Evolutionary conservation across 2,329 filamentous ascomycete species (phyloP).

Genomic region (Colletotrichum sp.): DNA sequence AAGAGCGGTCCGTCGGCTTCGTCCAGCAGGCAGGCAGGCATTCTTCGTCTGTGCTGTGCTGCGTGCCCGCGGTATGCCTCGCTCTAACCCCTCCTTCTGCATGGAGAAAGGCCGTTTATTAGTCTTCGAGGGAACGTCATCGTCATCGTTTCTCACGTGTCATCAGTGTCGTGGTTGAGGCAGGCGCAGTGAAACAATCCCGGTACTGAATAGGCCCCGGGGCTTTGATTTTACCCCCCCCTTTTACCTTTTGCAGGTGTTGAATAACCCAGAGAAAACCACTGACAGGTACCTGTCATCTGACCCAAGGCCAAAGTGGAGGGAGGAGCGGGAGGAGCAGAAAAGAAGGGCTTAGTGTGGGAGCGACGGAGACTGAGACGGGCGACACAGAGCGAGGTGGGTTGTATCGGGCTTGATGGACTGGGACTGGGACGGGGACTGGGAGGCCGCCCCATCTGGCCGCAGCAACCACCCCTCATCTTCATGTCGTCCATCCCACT

Average conservation of each 20-base stretch:
- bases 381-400: constrained; percentile 5
- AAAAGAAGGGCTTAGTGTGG: constrained; percentile 7
- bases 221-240: neutral
- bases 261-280: neutral
- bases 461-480: constrained; percentile 10
- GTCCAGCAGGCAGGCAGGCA: neutral
- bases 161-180: neutral
- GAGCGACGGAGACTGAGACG: constrained; percentile 2
- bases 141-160: constrained; percentile 12
- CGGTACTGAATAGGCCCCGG: neutral
- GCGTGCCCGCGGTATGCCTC: neutral
- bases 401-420: constrained; percentile 17
- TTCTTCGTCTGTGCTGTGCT: neutral
- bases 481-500: constrained; percentile 19
- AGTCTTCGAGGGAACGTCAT: neutral
- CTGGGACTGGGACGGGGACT: constrained; percentile 19
- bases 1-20: neutral
- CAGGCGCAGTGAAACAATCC: neutral
- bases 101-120: neutral
- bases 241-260: neutral
- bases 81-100: neutral
- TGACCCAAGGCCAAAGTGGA: neutral
- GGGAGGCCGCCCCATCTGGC: constrained; percentile 17
- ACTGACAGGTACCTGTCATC: constrained; percentile 4
- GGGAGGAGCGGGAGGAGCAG: constrained; percentile 16